Base-by-base conservation (phyloP, 2,329 filamentous ascomycete genomes). In the Colletotrichum truncatum region DNA sequence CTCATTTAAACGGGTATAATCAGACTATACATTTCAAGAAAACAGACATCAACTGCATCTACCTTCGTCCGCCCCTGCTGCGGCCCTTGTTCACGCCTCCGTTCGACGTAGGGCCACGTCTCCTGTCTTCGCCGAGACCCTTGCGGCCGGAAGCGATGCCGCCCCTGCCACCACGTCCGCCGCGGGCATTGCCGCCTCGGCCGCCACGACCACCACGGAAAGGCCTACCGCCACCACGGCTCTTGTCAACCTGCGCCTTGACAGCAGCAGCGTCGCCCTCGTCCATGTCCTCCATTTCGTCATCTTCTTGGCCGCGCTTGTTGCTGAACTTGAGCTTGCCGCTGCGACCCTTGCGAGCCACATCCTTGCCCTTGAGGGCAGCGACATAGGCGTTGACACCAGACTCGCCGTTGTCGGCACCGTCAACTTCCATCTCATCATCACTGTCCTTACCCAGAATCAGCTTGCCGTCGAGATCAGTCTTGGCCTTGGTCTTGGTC, bases 391-490 rank as follows among this genome's bases (percentile, higher is more conserved):
- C 90, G 65, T 85, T 86, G 4, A 92, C 87, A 11, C 89, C 89
- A 18, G 82, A 85, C 61, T 80, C 81, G 55, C 78, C 79, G 26
- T 77, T 78, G 21, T 74, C 81, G 18, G 86, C 82, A 52, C 83
- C 80, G 71, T 94, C 91, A 71, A 93, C 78, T 30, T 87, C 86
- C 86, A 91, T 91, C 70, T 86, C 86, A 21, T 84, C 82, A 48
- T 82, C 82, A 11, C 81, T 82, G 51, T 86, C 85, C 71, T 85
- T 83, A 71, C 89, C 91, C 56, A 97, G 84, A 69, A 97, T 86
- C 41, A 97, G 86, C 80, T 94, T 96, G 67, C 93, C 93, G 74
- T 97, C 93, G 51, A 90, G 77, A 73, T 96, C 89, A 12, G 84
- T 84, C 82, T 88, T 92, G 56, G 89, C 89, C 77, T 90, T 92